Base-by-base conservation (phyloP, 2,329 filamentous ascomycete species). In the Penicillium olsonii region DNA sequence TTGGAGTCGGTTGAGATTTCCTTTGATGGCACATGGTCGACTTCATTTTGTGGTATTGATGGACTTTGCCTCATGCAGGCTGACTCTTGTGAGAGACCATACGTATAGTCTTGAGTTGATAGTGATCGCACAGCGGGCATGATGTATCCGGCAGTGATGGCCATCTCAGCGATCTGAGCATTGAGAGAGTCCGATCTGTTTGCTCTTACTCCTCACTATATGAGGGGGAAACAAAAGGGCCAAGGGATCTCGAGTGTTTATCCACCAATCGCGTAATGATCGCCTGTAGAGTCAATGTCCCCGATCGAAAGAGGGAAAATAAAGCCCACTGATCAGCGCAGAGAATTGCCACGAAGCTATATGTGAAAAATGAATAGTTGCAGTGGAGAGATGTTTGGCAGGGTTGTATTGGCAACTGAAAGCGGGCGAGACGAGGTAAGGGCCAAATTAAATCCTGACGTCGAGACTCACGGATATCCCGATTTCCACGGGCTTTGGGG, bases 51-150 rank as follows among this genome's bases (percentile, higher is more conserved):
- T 42, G 29, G 9, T n/a, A 45, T 35, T 45, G 20, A 15, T 20
- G 37, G 12, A 3, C 17, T 39, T n/a, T 12, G 11, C n/a, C n/a
- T n/a, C 29, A 12, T 31, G 29, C 12, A n/a, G 19, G n/a, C 5
- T 6, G 42, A 29, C n/a, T 20, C 22, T 29, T 15, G 14, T 17
- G 27, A 14, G 8, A 35, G 47, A 40, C 29, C n/a, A 18, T 24
- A 24, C 4, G 22, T n/a, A 40, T 40, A 45, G 35, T 40, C 47
- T 27, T 40, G 29, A 35, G n/a, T 40, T 4, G 40, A 38, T 24
- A 48, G 14, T 10, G 37, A 39, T 27, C 37, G 20, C 22, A 39
- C 26, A 5, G 42, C 20, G 11, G 47, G 47, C 47, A 49, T 49
- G 17, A 40, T 29, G 22, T 7, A 27, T 2, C 29, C 19, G 35